Conservation (phyloP, 345 rosid species). For the Microcos paniculata region DNA sequence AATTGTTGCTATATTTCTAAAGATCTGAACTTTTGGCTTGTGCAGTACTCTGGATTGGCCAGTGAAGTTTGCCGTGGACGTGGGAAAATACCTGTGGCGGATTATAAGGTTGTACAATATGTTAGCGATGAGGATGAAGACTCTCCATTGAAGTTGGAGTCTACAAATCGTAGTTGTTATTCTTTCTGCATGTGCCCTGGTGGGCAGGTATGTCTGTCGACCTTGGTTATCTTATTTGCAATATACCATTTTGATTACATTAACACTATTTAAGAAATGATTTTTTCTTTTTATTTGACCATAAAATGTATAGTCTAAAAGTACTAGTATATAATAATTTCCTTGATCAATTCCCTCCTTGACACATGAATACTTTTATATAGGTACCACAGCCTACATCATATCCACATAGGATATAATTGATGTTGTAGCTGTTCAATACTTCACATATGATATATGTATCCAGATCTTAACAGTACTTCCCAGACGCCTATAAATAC, state of each 20-base stretch:
- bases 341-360: background rate
- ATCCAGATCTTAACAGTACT: background rate
- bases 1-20: background rate
- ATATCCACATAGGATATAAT: background rate
- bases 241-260: background rate
- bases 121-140: slow-evolving; percentile 39
- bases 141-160: slow-evolving; percentile 20
- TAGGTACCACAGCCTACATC: no score
- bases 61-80: slow-evolving; percentile 68
- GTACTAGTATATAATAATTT: no score
- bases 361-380: background rate
- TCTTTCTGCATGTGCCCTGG: slow-evolving; percentile 99
- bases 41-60: slow-evolving; percentile 77
- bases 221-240: slow-evolving; percentile 5
- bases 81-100: slow-evolving; percentile 94
- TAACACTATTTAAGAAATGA: background rate
- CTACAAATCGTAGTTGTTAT: slow-evolving; percentile 68
- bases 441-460: background rate
- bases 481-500: background rate
- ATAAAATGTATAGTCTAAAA: background rate
- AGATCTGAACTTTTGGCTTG: background rate
- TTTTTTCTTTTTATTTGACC: background rate
- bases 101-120: slow-evolving; percentile 80
- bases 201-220: slow-evolving; percentile 76
- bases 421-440: background rate